Percentiles rank a stretch among this genome's conserved stretches.
Conservation (phyloP, 257 asterid genomes). For the Leptodermis oblonga region DNA sequence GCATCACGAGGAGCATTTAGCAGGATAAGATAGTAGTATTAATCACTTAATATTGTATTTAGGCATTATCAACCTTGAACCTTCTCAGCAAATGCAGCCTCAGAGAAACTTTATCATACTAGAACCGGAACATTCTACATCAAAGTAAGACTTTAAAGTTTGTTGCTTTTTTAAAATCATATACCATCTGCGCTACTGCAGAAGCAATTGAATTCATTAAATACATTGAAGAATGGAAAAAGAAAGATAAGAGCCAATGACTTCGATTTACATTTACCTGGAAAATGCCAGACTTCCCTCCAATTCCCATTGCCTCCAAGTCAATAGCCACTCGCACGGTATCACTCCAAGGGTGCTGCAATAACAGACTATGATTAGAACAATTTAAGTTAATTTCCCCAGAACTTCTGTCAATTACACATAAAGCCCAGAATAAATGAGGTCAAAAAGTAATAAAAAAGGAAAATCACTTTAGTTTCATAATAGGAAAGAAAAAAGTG, state of each 20-base stretch:
- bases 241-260: neutral
- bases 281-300: slow-evolving; percentile 88
- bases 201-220: slow-evolving; percentile 5
- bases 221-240: slow-evolving; percentile 11
- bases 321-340: slow-evolving; percentile 74
- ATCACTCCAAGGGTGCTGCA: slow-evolving; percentile 98
- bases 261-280: slow-evolving; percentile 50
- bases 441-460: no score
- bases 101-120: neutral
- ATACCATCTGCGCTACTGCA: neutral
- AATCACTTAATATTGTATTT: neutral
- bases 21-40: neutral
- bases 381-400: slow-evolving; percentile 15
- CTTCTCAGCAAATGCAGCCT: neutral
- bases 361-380: slow-evolving; percentile 12
- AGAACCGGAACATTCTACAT: neutral
- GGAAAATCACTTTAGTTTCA: no score
- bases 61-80: neutral
- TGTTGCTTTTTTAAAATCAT: neutral
- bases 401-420: slow-evolving; percentile 1
- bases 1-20: neutral
- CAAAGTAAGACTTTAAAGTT: neutral
- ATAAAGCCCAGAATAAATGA: neutral
- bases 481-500: no score
- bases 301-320: slow-evolving; percentile 98